phyloP scores from a whole-genome alignment of 2,329 filamentous ascomycete genomes.

The Pleoardoris graminearum region DNA sequence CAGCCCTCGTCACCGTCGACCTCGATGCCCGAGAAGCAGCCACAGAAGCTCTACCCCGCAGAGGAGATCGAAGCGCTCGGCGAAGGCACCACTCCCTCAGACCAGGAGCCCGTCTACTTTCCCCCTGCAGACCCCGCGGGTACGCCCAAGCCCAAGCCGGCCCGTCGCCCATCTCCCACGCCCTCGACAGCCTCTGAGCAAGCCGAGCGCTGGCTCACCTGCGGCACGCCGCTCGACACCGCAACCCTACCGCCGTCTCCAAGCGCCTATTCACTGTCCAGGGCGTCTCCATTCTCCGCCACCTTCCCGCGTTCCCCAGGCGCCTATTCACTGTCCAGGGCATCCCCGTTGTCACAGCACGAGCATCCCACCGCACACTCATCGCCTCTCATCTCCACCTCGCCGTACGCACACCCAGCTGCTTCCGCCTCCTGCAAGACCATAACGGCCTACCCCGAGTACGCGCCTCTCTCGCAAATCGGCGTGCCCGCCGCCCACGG shows the following conservation, averaged over 20 bases:
- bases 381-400: not conserved
- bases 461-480: not conserved
- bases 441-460: no score
- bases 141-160: not conserved
- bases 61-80: not conserved
- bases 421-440: no score
- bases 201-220: not conserved
- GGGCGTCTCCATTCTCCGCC: no score
- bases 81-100: not conserved
- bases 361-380: not conserved
- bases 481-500: not conserved
- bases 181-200: not conserved
- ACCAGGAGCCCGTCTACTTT: not conserved
- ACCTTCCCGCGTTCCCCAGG: no score
- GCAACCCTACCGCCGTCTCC: not conserved
- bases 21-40: not conserved
- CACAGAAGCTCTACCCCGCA: not conserved
- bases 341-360: no score
- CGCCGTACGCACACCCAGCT: no score
- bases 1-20: not conserved
- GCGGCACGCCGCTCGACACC: not conserved
- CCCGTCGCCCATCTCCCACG: not conserved
- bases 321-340: no score
- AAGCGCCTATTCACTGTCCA: not conserved
- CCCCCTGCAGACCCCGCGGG: not conserved